A percentile compares a stretch with the other conserved stretches of the same genome.
Evolutionary conservation across 2,329 filamentous ascomycete genomes (phyloP).

Genomic region (Xylariomycetidae sp.): DNA sequence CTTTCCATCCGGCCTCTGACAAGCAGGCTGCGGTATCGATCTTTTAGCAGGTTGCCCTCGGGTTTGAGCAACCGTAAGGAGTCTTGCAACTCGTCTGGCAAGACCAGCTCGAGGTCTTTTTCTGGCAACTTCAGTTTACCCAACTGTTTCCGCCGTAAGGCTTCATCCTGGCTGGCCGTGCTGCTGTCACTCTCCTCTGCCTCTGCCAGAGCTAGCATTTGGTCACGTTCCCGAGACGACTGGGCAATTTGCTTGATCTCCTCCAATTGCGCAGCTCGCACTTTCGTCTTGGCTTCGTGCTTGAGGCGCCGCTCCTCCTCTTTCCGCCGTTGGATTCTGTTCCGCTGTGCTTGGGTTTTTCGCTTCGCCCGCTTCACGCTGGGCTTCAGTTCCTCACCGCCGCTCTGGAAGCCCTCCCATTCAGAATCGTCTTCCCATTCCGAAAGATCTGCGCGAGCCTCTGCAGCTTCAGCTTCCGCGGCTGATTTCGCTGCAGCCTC

Average conservation of each 20-base stretch:
- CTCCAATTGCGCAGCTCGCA: constrained; percentile 64
- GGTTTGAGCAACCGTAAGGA: constrained; percentile 78
- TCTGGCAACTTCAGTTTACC: constrained; percentile 71
- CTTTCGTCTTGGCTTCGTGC: constrained; percentile 70
- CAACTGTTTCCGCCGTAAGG: constrained; percentile 65
- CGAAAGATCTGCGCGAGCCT: constrained; percentile 57
- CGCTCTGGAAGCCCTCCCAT: constrained; percentile 87
- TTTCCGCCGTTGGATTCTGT: constrained; percentile 83
- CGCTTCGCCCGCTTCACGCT: constrained; percentile 72
- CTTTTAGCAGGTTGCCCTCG: constrained; percentile 90
- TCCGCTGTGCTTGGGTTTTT: constrained; percentile 81
- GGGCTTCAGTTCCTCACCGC: constrained; percentile 58
- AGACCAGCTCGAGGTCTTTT: constrained; percentile 71
- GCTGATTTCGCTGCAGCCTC: constrained; percentile 65
- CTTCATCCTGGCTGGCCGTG: constrained; percentile 46
- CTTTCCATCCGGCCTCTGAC: constrained; percentile 85
- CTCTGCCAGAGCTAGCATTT: constrained; percentile 36
- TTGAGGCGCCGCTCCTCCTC: constrained; percentile 72
- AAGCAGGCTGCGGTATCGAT: constrained; percentile 83
- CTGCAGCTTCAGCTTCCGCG: constrained; percentile 68
- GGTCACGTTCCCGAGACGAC: constrained; percentile 54
- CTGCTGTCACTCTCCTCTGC: constrained; percentile 43
- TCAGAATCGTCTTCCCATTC: constrained; percentile 84
- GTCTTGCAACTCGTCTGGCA: constrained; percentile 79
- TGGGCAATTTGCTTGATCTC: constrained; percentile 65